A percentile compares a stretch with the other conserved stretches of the same genome.
Evolutionary conservation across 2,329 filamentous ascomycete species (phyloP).

Genomic region (Penicillium frequentans): DNA sequence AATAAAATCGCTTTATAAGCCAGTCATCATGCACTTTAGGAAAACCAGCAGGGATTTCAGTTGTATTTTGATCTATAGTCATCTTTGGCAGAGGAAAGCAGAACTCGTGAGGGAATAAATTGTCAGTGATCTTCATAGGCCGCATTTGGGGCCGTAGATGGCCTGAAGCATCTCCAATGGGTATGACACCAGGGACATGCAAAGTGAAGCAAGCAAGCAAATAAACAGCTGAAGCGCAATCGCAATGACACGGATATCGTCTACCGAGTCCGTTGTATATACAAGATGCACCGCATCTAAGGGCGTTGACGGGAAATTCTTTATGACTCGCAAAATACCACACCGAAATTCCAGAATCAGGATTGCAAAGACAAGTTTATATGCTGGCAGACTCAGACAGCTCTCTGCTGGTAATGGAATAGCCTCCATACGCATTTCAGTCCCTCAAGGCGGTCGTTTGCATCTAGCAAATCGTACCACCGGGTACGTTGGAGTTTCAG

Average conservation of each 20-base stretch:
- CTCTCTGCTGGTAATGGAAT: constrained; percentile 53
- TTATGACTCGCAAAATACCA: neutral
- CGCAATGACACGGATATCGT: neutral
- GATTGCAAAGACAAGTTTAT: neutral
- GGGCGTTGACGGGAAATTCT: constrained; percentile 1
- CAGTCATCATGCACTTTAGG: neutral
- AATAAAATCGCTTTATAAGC: too few species aligned
- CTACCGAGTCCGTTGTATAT: constrained; percentile 7
- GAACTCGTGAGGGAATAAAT: neutral
- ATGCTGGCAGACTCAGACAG: neutral
- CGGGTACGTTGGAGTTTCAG: constrained; percentile 55
- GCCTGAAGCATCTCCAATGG: neutral
- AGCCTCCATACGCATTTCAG: constrained; percentile 60
- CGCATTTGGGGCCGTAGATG: neutral
- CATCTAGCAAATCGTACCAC: constrained; percentile 61
- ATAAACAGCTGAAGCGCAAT: neutral
- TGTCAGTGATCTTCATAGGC: neutral
- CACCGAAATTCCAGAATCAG: neutral
- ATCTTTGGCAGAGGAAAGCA: neutral
- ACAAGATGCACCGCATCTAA: constrained; percentile 16
- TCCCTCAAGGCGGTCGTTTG: constrained; percentile 55
- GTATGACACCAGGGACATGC: neutral
- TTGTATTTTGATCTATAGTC: neutral
- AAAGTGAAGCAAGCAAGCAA: neutral
- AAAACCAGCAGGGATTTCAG: neutral